Percentiles rank a stretch among this genome's conserved stretches.
These are phyloP conservation scores for Tephrocybe sp. DNA, from an alignment of 768 basidiomycete species.

Conservation along the genomic window DNA sequence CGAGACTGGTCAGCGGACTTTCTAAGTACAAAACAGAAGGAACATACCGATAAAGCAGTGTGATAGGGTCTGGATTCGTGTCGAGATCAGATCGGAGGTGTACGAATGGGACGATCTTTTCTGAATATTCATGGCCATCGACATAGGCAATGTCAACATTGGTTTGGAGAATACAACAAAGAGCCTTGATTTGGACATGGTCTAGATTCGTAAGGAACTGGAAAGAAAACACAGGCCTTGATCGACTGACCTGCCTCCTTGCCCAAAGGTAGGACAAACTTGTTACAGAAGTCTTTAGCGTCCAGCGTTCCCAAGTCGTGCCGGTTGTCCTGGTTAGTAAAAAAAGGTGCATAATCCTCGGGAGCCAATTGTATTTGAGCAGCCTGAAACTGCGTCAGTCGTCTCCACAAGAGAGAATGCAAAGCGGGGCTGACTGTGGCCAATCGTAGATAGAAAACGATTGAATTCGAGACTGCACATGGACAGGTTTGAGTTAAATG, in stretches of 20 bases:
- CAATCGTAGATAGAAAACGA: constrained; percentile 80
- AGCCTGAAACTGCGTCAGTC: constrained; percentile 34
- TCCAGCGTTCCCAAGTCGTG: constrained; percentile 61
- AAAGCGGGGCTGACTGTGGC: constrained; percentile 48
- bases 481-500: neutral
- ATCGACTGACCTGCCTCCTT: constrained; percentile 67
- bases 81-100: constrained; percentile 53
- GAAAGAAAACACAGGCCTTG: neutral
- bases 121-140: constrained; percentile 50
- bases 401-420: neutral
- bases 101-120: constrained; percentile 60
- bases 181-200: constrained; percentile 79
- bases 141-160: constrained; percentile 80
- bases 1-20: neutral
- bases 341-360: constrained; percentile 65
- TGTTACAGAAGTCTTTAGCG: constrained; percentile 68
- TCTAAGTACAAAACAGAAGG: neutral
- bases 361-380: constrained; percentile 73
- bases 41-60: constrained; percentile 71
- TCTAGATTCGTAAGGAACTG: constrained; percentile 47
- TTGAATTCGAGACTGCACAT: constrained; percentile 61
- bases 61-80: constrained; percentile 49
- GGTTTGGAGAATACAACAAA: constrained; percentile 64
- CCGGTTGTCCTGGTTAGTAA: constrained; percentile 55
- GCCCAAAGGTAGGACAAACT: constrained; percentile 74